These are phyloP conservation scores for Bonnemaisonia californica DNA, from an alignment of 31 red algal genomes.

Conservation along the genomic window DNA sequence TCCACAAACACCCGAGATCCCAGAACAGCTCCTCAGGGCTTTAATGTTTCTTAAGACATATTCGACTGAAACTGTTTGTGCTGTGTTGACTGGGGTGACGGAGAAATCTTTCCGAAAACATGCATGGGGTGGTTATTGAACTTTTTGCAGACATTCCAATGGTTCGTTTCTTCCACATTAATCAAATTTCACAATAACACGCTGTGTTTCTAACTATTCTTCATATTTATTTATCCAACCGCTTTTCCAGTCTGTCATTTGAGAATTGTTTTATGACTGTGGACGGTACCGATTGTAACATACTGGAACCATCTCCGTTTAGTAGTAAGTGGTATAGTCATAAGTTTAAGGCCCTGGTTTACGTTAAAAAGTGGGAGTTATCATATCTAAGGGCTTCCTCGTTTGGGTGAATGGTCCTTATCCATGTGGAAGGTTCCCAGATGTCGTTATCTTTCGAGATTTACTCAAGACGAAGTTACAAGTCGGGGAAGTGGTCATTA, in stretches of 20 bases:
- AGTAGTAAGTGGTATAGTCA: not conserved
- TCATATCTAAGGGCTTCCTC: not conserved
- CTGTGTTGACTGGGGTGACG: not conserved
- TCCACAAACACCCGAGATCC: not conserved
- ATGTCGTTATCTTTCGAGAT: not conserved
- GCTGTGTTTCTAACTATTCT: not conserved
- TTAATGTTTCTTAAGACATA: not conserved
- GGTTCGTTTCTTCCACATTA: not conserved
- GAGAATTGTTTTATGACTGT: not conserved
- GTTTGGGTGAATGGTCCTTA: not conserved
- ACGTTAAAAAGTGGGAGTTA: not conserved
- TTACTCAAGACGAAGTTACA: no score
- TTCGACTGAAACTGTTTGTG: not conserved
- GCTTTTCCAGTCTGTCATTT: not conserved
- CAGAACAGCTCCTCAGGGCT: not conserved
- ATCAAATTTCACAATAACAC: not conserved
- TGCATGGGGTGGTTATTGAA: not conserved
- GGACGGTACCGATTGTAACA: not conserved
- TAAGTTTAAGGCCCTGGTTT: not conserved
- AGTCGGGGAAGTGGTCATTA: no score
- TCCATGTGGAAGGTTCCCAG: constrained; percentile 5
- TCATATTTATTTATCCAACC: not conserved
- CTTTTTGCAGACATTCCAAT: not conserved
- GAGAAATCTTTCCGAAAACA: not conserved
- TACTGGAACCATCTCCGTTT: not conserved